Evolutionary conservation across 1,139 yeast species (phyloP), one percentile per base, ranked within the genome.

Genomic region (Lodderomyces theae): DNA sequence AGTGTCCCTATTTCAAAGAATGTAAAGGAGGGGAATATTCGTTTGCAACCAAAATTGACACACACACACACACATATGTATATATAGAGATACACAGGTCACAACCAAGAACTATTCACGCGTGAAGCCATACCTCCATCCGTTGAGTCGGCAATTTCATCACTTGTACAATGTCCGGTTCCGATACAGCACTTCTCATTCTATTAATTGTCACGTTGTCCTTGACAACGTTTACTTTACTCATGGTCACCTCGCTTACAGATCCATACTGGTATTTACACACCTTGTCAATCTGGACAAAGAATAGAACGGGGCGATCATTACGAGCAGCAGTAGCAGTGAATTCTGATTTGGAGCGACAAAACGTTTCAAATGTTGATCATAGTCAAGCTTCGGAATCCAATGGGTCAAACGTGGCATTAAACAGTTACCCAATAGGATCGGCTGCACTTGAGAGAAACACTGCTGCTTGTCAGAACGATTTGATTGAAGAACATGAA

Each of bases 351-450:
- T 24, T 28, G 22, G 24, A 19, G 25, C 32, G 5, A 18, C 28
- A 34, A 22, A 15, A 4, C 9, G 5, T 4, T 15, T 28, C 31
- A 4, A 28, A 13, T 15, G 18, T 15, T 3, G 18, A 13, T 16
- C 18, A 28, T 5, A 28, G 31, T 18, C 19, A 23, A 31, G 4
- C 9, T 12, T 33, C 33, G 10, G 22, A 25, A 11, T 37, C 43
- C 23, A 30, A 35, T 32, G 43, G 40, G 15, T 44, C 51, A 26
- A 46, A 43, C 12, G 38, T 48, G 32, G 50, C 49, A 10, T 42
- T 50, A 32, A 47, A 47, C 30, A 50, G 52, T 37, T 49, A 41
- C 23, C 54, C 51, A 3, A 37, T 50, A 24, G 43, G 40, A 8
- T 32, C 45, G 5, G 17, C 28, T 22, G 12, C 18, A 10, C 32